These are phyloP conservation scores for Penicillium brevicompactum DNA, from an alignment of 2,329 filamentous ascomycete genomes.

Conservation along the genomic window DNA sequence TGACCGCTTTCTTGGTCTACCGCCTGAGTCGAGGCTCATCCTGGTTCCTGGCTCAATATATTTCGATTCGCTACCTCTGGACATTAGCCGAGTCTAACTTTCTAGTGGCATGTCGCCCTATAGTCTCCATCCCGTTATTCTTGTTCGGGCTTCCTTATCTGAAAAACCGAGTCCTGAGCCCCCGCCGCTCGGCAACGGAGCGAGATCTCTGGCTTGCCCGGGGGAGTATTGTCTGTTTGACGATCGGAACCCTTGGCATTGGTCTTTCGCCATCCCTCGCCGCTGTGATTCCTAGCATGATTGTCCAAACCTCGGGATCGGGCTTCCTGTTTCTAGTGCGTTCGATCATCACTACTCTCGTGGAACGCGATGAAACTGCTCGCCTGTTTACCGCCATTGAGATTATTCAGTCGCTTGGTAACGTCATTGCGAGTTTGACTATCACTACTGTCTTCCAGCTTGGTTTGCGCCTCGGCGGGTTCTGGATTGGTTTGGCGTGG, in stretches of 20 bases:
- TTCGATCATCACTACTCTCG: constrained; percentile 50
- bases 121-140: constrained; percentile 51
- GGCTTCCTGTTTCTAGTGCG: constrained; percentile 52
- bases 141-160: constrained; percentile 48
- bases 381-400: constrained; percentile 54
- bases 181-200: constrained; percentile 40
- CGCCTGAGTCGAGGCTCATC: constrained; percentile 51
- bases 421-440: constrained; percentile 50
- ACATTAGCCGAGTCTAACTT: constrained; percentile 47
- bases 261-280: constrained; percentile 48
- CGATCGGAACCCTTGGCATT: constrained; percentile 49
- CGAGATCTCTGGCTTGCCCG: constrained; percentile 53
- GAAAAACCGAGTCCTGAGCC: constrained; percentile 34
- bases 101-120: constrained; percentile 50
- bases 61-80: constrained; percentile 55
- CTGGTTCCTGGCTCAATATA: constrained; percentile 54
- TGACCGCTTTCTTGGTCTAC: constrained; percentile 52
- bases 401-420: constrained; percentile 51
- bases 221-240: constrained; percentile 47
- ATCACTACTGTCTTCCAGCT: constrained; percentile 50
- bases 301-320: constrained; percentile 52
- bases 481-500: constrained; percentile 54
- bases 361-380: constrained; percentile 52
- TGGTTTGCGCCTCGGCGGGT: constrained; percentile 48
- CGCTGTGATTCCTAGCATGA: constrained; percentile 47